phyloP scores from a whole-genome alignment of 192 early-diverging fungal species.

The Gonapodya prolifera region DNA sequence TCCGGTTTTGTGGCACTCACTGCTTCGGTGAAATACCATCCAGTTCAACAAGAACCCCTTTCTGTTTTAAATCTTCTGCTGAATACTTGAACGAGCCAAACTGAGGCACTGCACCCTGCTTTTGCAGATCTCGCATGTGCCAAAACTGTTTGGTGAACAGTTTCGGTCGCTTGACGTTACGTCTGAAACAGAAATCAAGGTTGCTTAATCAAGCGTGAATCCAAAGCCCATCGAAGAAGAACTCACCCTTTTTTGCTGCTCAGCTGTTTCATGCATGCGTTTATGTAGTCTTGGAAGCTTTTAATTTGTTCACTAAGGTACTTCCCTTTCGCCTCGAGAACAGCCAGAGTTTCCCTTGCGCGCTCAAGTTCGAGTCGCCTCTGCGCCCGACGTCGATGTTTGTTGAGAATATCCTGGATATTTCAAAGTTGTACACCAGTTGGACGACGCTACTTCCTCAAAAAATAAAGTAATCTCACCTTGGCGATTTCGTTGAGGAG shows the following conservation, averaged over 20 bases:
- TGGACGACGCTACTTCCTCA: neutral
- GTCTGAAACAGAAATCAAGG: conserved; percentile 11
- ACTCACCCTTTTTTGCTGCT: conserved; percentile 43
- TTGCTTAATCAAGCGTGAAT: neutral
- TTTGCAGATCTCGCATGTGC: conserved; percentile 76
- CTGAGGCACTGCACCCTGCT: conserved; percentile 71
- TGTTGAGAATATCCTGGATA: conserved; percentile 71
- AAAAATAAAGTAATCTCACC: conserved; percentile 9
- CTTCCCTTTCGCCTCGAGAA: conserved; percentile 69
- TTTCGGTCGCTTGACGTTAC: conserved; percentile 50
- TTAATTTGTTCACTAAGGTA: conserved; percentile 82
- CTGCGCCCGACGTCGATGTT: conserved; percentile 68
- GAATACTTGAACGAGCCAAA: conserved; percentile 99
- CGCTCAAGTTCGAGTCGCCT: conserved; percentile 59
- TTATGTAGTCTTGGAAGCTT: conserved; percentile 84
- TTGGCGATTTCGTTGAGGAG: conserved; percentile 85
- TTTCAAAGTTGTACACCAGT: conserved; percentile 1
- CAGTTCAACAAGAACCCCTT: conserved; percentile 80
- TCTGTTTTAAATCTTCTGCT: conserved; percentile 80
- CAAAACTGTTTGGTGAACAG: conserved; percentile 93
- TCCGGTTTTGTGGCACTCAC: conserved; percentile 11
- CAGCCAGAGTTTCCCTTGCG: conserved; percentile 63
- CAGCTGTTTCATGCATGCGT: conserved; percentile 77
- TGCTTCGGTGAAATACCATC: conserved; percentile 70
- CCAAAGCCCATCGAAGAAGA: neutral